phyloP scores from a whole-genome alignment of 2,329 filamentous ascomycete genomes.

The Metarhizium anisopliae region DNA sequence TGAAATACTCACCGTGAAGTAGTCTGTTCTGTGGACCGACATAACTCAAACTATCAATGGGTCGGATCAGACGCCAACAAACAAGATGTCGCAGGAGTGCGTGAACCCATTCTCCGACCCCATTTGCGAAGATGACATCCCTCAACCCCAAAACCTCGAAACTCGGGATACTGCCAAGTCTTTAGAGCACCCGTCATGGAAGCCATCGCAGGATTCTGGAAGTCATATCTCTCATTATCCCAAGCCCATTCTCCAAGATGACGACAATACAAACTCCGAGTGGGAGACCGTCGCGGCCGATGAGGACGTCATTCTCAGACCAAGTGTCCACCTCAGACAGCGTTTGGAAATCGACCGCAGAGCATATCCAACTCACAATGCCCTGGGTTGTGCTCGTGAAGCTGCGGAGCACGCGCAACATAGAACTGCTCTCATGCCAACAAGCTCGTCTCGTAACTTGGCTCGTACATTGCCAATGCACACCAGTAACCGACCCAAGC shows the following conservation, averaged over 20 bases:
- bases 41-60: neutral
- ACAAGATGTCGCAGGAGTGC: neutral
- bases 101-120: conserved; percentile 7
- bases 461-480: neutral
- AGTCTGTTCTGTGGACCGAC: conserved; percentile 5
- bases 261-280: conserved; percentile 16
- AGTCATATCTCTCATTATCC: neutral
- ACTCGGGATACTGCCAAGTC: neutral
- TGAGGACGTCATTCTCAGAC: neutral
- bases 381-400: neutral
- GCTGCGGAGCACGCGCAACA: neutral
- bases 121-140: conserved; percentile 3
- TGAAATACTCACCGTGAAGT: neutral
- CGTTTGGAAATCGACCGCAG: neutral
- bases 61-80: neutral
- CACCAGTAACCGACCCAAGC: neutral
- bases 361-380: neutral
- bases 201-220: neutral
- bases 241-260: conserved; percentile 1
- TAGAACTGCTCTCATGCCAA: neutral
- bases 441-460: neutral
- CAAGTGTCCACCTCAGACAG: neutral
- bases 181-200: conserved; percentile 4
- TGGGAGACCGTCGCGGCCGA: conserved; percentile 20
- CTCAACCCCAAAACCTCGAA: conserved; percentile 2